Evolutionary conservation across 2,329 filamentous ascomycete species (phyloP), one percentile per base, ranked within the genome.

Genomic region (Juglanconis sp.): DNA sequence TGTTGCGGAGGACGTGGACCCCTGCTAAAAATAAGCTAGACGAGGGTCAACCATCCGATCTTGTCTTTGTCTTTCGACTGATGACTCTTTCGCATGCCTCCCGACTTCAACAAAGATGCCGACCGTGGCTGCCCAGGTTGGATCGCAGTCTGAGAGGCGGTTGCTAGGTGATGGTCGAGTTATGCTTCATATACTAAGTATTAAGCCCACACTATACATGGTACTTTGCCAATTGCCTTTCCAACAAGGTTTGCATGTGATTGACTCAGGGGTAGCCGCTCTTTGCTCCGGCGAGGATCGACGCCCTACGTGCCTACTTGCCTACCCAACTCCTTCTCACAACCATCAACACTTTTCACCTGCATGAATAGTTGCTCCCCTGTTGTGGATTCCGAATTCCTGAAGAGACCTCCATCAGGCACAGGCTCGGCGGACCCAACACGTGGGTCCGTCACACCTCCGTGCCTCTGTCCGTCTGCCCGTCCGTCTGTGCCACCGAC

Each of bases 11-110:
- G 50, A 35, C 49, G 47, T 48, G 52, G 55, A 60, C 42, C 58
- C 50, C 61, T 47, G 58, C 56, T 63, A 63, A 63, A 63, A 63
- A 63, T 63, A 61, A 61, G 53, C 32, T 59, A 56, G 30, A 59
- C 59, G 60, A 56, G 52, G 24, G 32, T 62, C 52, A 53, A 59
- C 56, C 52, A 46, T 40, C 52, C 48, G 60, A 56, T 44, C 49
- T 32, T 49, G n/a, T 58, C 50, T 48, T 44, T 15, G 6, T 40
- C 17, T 13, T 11, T 32, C 15, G 24, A 11, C 24, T 24, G 24
- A 24, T 24, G 24, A 24, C 24, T 24, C 24, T 24, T 34, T 32
- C 48, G 13, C 13, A 34, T 50, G 30, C 31, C 5, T 8, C 15
- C 17, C 3, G n/a, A 4, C 9, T 35, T 13, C 38, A 42, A 42